Evolutionary conservation across 148 eudicot species (phyloP), one percentile per base, ranked within the genome.

Genomic region (Silene conica): DNA sequence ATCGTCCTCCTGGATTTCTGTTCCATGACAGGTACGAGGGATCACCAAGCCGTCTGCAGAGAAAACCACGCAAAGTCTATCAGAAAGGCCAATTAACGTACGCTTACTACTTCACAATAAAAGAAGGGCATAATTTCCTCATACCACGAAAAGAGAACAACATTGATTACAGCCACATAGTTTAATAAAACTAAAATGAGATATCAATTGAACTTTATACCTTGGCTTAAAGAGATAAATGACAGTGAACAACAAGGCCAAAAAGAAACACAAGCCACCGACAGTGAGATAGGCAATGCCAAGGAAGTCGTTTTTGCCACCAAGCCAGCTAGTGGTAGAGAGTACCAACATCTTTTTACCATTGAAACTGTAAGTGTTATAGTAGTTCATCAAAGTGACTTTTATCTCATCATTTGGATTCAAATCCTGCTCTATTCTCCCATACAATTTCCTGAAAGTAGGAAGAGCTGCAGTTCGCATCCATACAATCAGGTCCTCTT

Each of bases 391-490:
- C 79, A 94, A 55, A 14, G 73, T 79, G 78, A 94, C 98, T 1
- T 68, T 6, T 67, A 94, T 89, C 6, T 46, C 26, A 38, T 88
- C 91, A 23, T 79, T 80, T 43, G 68, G 77, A 28, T 84, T 52
- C 73, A 94, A 86, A 77, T 91, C 90, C 77, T 74, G 77, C 77
- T 94, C 92, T 68, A 94, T 89, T 74, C 79, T 94, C 66, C 97
- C 98, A 52, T 91, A 91, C 72, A 94, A 72, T 82, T 94, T 94
- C 78, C 98, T 89, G 71, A 94, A 94, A 34, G 97, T 94, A 21
- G 98, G 97, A 77, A 94, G 97, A 70, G 98, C 98, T 14, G 97
- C 97, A 21, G 98, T 91, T 78, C 98, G 82, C 98, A 94, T 94
- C 98, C 98, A 91, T 66, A 91, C 98, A 74, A 94, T 91, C 23